Evolutionary conservation across 768 basidiomycete species (phyloP), one percentile per base, ranked within the genome.

Genomic region (Polyporus arcularius): DNA sequence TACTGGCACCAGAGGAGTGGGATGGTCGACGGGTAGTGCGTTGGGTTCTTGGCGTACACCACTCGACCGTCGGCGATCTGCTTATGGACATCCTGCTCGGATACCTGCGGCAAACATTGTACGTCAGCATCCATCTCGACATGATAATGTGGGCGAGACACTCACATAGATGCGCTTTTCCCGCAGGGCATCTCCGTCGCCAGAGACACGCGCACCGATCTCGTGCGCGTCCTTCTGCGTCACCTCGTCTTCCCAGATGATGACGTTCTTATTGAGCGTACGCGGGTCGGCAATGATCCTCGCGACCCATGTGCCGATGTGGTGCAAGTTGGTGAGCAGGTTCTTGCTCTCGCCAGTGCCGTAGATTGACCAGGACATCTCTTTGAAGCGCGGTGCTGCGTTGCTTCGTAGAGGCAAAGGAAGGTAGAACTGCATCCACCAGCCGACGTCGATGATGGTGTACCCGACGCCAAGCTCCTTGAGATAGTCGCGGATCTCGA

Each of bases 261-360:
- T 66, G 4, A 75, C 70, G 21, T 49, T 7, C 65, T 31, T 69
- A 59, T 76, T 74, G 32, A 74, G 46, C 16, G 75, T 75, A 8
- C 73, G 64, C 39, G 64, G 57, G 48, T 76, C 75, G 15, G 65
- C 66, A 45, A 76, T 65, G 50, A 75, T 72, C 39, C 62, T 66
- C 16, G 64, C 68, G 42, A 73, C 68, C 55, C 68, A 71, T 0
- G 18, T 39, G 0, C 71, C 71, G 38, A 74, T 69, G 52, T 67
- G 65, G 30, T 64, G 41, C 35, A 35, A 11, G 11, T 35, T 35
- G 35, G 35, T 35, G 35, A 35, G 35, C 35, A 35, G 3, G 35
- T 35, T 35, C 35, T 35, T 35, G 35, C 6, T 35, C 7, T 35
- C 35, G 35, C 35, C 35, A 6, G 35, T 11, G 1, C 35, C 35